Evolutionary conservation across 2,329 filamentous ascomycete species (phyloP).

Genomic region (Epichloe sp.): DNA sequence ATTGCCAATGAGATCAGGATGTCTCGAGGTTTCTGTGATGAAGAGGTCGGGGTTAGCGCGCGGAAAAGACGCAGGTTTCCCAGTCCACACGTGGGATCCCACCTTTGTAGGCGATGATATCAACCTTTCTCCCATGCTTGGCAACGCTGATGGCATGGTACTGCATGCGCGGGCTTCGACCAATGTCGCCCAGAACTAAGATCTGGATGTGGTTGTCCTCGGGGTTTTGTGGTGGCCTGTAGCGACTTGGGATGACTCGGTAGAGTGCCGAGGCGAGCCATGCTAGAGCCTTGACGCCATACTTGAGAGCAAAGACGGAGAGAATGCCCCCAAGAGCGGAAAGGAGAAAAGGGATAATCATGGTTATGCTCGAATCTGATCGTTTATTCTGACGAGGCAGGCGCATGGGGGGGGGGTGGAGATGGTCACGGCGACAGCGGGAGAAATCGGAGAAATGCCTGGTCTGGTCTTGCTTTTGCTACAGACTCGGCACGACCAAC

Average conservation of each 20-base stretch:
- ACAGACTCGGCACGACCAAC: too few relatives aligned
- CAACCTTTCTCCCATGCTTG: constrained; percentile 64
- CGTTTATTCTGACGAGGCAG: background rate
- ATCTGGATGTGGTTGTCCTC: constrained; percentile 51
- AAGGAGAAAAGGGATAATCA: constrained; percentile 17
- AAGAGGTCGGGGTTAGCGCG: background rate
- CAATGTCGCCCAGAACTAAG: constrained; percentile 88
- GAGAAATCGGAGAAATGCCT: too few relatives aligned
- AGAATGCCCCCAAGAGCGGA: constrained; percentile 22
- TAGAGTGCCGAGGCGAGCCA: constrained; percentile 14
- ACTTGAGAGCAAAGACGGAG: constrained; percentile 18
- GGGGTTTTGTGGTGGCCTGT: constrained; percentile 20
- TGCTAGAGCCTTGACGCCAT: constrained; percentile 10
- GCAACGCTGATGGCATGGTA: constrained; percentile 93
- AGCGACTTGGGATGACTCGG: constrained; percentile 20
- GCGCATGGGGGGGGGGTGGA: too few relatives aligned
- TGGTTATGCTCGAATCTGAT: background rate
- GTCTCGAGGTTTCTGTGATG: constrained; percentile 56
- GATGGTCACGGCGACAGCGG: too few relatives aligned
- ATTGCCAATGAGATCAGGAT: constrained; percentile 62
- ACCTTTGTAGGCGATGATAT: constrained; percentile 84
- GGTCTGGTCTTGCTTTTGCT: too few relatives aligned
- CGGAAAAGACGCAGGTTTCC: background rate
- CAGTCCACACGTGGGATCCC: background rate
- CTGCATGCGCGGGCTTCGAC: constrained; percentile 93